Evolutionary conservation across 306 rosid species (phyloP).

Genomic region (Benincasa hispida): DNA sequence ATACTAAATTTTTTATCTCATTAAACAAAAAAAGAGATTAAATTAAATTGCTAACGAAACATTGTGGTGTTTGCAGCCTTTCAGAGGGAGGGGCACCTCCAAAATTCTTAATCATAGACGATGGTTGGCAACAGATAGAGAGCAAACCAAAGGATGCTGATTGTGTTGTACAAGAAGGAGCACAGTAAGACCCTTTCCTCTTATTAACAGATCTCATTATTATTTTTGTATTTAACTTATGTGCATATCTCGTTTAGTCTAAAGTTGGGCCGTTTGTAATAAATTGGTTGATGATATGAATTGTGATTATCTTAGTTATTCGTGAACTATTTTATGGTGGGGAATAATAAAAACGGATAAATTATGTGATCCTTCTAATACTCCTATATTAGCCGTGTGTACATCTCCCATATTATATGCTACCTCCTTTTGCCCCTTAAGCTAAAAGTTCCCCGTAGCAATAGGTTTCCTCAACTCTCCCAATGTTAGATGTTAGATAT

Average conservation of each 20-base stretch:
- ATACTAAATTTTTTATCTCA: too few relatives aligned
- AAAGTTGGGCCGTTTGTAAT: not conserved
- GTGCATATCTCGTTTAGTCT: not conserved
- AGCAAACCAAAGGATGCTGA: constrained; percentile 38
- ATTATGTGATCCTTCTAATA: not conserved
- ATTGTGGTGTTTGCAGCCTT: constrained; percentile 39
- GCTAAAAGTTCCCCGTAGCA: not conserved
- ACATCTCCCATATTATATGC: not conserved
- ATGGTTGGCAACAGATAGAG: constrained; percentile 99
- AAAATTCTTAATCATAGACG: constrained; percentile 77
- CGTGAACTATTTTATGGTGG: not conserved
- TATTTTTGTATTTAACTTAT: not conserved
- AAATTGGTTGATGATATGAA: not conserved
- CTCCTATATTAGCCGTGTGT: not conserved
- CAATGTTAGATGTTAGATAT: not conserved
- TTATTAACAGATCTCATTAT: not conserved
- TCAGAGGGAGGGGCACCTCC: constrained; percentile 84
- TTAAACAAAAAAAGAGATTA: too few relatives aligned
- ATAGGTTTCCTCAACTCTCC: not conserved
- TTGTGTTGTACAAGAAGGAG: constrained; percentile 79
- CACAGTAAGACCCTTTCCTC: constrained; percentile 52
- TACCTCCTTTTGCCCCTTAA: not conserved
- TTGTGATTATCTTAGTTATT: not conserved
- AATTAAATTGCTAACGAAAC: constrained; percentile 2
- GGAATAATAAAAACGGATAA: not conserved